Conservation (phyloP, 1,139 yeast species). For the Scheffersomyces cryptocercus region DNA sequence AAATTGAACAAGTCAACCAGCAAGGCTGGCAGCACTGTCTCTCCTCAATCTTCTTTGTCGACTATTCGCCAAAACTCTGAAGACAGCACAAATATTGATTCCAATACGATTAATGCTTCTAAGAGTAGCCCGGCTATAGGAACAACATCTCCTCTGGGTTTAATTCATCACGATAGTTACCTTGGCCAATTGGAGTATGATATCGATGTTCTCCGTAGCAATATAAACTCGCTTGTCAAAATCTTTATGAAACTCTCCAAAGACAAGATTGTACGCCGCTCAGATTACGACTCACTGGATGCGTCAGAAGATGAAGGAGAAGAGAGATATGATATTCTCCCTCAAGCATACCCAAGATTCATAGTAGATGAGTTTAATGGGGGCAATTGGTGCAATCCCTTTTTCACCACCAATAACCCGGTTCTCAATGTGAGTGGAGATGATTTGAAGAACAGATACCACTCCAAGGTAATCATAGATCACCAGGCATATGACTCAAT, state of each 20-base stretch:
- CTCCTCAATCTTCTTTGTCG: slow-evolving; percentile 25
- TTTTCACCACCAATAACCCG: slow-evolving; percentile 45
- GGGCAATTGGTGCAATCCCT: slow-evolving; percentile 74
- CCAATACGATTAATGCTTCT: neutral
- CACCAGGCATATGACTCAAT: slow-evolving; percentile 46
- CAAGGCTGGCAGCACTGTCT: slow-evolving; percentile 15
- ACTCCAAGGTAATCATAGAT: slow-evolving; percentile 51
- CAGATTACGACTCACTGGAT: slow-evolving; percentile 46
- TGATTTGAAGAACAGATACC: slow-evolving; percentile 43
- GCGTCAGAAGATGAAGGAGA: slow-evolving; percentile 35
- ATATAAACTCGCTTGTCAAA: slow-evolving; percentile 30
- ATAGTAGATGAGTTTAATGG: slow-evolving; percentile 65
- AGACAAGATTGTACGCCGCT: slow-evolving; percentile 31
- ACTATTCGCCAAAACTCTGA: slow-evolving; percentile 24
- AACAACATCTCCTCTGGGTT: no score
- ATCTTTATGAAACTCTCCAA: slow-evolving; percentile 31
- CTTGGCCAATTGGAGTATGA: slow-evolving; percentile 41
- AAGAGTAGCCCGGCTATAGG: neutral
- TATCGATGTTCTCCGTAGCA: slow-evolving; percentile 31
- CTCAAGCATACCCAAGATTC: slow-evolving; percentile 70
- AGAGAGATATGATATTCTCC: slow-evolving; percentile 45
- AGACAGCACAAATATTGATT: slow-evolving; percentile 3
- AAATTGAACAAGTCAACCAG: slow-evolving; percentile 32
- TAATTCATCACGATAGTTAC: slow-evolving; percentile 16
- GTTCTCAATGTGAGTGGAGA: slow-evolving; percentile 48